These are phyloP conservation scores for Plantago lanceolata DNA, from an alignment of 305 asterid species.

Conservation along the genomic window DNA sequence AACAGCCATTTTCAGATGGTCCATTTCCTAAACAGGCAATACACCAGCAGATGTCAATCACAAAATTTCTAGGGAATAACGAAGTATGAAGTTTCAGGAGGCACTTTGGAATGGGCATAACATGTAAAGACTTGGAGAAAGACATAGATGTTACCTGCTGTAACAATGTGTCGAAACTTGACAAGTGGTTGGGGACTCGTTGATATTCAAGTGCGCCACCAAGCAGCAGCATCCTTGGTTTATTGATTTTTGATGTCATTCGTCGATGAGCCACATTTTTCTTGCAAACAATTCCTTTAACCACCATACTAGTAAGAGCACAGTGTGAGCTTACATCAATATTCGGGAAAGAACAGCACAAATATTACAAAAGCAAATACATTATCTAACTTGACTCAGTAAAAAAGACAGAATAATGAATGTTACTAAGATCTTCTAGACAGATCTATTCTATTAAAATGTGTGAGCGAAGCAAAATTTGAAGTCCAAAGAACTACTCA, in stretches of 20 bases:
- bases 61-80: neutral
- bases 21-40: constrained; percentile 70
- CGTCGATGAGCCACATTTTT: constrained; percentile 85
- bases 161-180: constrained; percentile 78
- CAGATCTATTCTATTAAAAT: neutral
- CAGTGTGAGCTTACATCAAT: constrained; percentile 30
- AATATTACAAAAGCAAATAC: constrained; percentile 20
- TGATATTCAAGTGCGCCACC: constrained; percentile 92
- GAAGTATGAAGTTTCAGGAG: constrained; percentile 2
- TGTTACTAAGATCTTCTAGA: neutral
- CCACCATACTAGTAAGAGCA: constrained; percentile 46
- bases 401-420: no score
- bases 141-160: constrained; percentile 55
- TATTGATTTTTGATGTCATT: constrained; percentile 64
- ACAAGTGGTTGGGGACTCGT: constrained; percentile 73
- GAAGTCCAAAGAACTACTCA: neutral
- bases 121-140: constrained; percentile 17
- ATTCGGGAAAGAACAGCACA: constrained; percentile 14
- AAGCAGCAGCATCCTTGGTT: constrained; percentile 61
- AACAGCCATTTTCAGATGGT: constrained; percentile 92
- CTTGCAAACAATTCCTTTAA: constrained; percentile 76
- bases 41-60: constrained; percentile 21
- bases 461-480: neutral
- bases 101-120: constrained; percentile 11
- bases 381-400: constrained; percentile 14